A percentile compares a stretch with the other conserved stretches of the same genome.
These are phyloP conservation scores for Kregervanrija pseudodelftensis DNA, from an alignment of 805 yeast species.

Conservation along the genomic window DNA sequence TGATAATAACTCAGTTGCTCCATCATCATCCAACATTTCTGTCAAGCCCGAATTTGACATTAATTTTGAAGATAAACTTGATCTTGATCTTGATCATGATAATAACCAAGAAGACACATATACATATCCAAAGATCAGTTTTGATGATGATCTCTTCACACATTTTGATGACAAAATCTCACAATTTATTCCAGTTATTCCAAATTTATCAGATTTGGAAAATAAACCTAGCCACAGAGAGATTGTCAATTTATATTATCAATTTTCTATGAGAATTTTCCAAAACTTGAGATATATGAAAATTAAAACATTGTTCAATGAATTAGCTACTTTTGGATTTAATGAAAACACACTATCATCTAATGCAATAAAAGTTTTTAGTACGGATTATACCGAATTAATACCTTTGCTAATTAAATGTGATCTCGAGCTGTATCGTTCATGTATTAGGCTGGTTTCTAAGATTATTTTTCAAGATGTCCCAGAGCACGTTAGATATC, in stretches of 20 bases:
- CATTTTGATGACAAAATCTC: slow-evolving; percentile 8
- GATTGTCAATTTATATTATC: slow-evolving; percentile 34
- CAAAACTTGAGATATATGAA: slow-evolving; percentile 65
- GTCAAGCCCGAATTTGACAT: background rate
- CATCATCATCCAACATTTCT: too few relatives aligned
- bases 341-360: slow-evolving; percentile 33
- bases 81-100: background rate
- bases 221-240: background rate
- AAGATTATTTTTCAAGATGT: slow-evolving; percentile 55
- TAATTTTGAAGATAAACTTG: background rate
- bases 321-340: slow-evolving; percentile 42
- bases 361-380: slow-evolving; percentile 15
- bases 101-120: background rate
- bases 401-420: slow-evolving; percentile 57
- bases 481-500: slow-evolving; percentile 47
- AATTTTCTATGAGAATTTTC: slow-evolving; percentile 57
- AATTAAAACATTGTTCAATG: slow-evolving; percentile 48
- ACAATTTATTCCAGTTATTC: background rate
- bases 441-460: slow-evolving; percentile 50
- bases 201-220: background rate
- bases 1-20: too few relatives aligned
- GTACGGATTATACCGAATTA: slow-evolving; percentile 1
- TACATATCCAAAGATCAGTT: slow-evolving; percentile 1
- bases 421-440: slow-evolving; percentile 55
- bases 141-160: slow-evolving; percentile 9